These are phyloP conservation scores for Geoglossum cookeanum DNA, from an alignment of 2,329 filamentous ascomycete genomes.

Conservation along the genomic window DNA sequence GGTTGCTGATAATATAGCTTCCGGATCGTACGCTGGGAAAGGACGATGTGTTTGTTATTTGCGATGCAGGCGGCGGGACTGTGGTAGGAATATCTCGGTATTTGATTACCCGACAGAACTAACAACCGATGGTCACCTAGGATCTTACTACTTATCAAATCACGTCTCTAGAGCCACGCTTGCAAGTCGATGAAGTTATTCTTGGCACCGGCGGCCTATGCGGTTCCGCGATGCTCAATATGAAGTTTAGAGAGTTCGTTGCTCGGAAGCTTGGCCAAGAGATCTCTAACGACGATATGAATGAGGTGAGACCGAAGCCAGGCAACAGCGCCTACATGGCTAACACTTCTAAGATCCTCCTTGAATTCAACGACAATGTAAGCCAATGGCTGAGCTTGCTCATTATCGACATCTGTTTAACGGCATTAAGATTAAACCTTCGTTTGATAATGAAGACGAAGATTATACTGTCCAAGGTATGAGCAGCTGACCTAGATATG, in stretches of 20 bases:
- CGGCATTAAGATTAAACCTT: neutral
- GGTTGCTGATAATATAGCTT: slow-evolving; percentile 31
- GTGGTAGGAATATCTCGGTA: neutral
- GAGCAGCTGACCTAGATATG: neutral
- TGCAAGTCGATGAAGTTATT: slow-evolving; percentile 58
- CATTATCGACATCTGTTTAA: neutral
- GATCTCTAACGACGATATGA: neutral
- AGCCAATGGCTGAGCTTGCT: too few species aligned
- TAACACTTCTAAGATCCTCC: neutral
- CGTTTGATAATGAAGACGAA: neutral
- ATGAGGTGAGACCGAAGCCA: neutral
- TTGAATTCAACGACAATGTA: neutral
- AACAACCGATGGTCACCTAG: neutral
- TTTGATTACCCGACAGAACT: neutral
- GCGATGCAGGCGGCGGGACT: slow-evolving; percentile 35
- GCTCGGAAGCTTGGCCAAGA: slow-evolving; percentile 16
- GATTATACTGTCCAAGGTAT: neutral
- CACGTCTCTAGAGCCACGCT: slow-evolving; percentile 23
- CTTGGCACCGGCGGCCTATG: slow-evolving; percentile 30
- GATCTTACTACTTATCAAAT: neutral
- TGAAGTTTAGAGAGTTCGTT: slow-evolving; percentile 29
- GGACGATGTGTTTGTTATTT: slow-evolving; percentile 40
- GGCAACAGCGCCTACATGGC: neutral
- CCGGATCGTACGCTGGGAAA: slow-evolving; percentile 54
- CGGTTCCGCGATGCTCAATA: neutral